phyloP scores from a whole-genome alignment of 768 basidiomycete species.

The Naganishia onofrii region DNA sequence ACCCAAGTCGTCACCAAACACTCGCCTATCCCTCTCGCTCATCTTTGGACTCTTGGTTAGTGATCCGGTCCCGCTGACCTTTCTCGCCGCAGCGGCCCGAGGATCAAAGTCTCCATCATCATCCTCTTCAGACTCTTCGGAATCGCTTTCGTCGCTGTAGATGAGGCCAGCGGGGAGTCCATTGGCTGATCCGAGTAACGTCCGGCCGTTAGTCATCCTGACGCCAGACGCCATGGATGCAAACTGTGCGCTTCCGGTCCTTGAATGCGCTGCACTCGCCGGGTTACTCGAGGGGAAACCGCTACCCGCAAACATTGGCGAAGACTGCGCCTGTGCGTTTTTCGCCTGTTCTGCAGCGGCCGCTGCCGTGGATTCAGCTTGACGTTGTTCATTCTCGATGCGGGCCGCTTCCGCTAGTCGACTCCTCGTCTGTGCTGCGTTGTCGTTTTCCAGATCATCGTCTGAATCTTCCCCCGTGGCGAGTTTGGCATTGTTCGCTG shows the following conservation, averaged over 20 bases:
- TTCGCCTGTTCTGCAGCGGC: background rate
- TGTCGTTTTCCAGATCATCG: background rate
- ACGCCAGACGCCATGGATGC: background rate
- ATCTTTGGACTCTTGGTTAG: slow-evolving; percentile 19
- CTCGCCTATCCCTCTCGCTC: slow-evolving; percentile 15
- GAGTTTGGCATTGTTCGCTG: background rate
- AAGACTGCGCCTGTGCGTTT: slow-evolving; percentile 19
- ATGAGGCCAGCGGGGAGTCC: slow-evolving; percentile 45
- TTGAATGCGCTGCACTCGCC: background rate
- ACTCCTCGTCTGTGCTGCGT: slow-evolving; percentile 44
- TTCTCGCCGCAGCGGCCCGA: background rate
- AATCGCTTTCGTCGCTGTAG: slow-evolving; percentile 57
- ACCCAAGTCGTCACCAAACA: slow-evolving; percentile 19
- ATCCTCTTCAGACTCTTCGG: slow-evolving; percentile 56
- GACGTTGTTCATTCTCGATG: slow-evolving; percentile 48
- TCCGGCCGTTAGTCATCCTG: slow-evolving; percentile 20
- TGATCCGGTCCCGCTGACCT: background rate
- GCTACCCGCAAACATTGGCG: slow-evolving; percentile 19
- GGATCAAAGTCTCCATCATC: background rate
- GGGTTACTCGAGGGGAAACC: slow-evolving; percentile 7
- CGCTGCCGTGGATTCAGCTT: background rate
- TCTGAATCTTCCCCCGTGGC: background rate
- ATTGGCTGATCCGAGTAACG: background rate
- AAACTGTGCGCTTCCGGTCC: slow-evolving; percentile 6
- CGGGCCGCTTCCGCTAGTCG: slow-evolving; percentile 53